Evolutionary conservation across 164 flowering plant species (phyloP), one percentile per base, ranked within the genome.

Genomic region (Aristolochia contorta): DNA sequence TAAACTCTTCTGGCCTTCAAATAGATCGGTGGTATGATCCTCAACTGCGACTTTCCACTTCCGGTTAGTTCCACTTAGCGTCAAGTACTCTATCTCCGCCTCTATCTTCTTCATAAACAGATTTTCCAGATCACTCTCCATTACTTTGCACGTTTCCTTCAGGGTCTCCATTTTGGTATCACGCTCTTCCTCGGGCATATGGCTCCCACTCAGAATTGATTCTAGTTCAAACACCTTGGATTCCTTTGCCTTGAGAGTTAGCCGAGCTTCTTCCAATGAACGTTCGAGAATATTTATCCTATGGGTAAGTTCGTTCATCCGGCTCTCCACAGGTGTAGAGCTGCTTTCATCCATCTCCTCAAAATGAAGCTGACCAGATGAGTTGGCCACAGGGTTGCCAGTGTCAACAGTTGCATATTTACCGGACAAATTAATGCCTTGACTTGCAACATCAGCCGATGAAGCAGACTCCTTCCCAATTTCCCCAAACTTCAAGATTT

Each of bases 31-130:
- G 49, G 47, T 43, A 22, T 66, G 76, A 56, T 75, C 72, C 37
- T 25, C 64, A 4, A 58, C 27, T 15, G 66, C 62, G 46, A 41
- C 69, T 69, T 65, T 71, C 69, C 76, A 25, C 57, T 70, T 74
- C 68, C 77, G 60, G n/a, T 69, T 57, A 37, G 75, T 65, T 65
- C 66, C 71, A 19, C 61, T 60, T 48, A 78, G 62, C 46, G 66
- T 70, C 61, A 87, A 32, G 60, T 66, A 82, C 75, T 82, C 82
- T 9, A 85, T 30, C 65, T 87, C 91, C 54, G 89, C 84, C 77
- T 80, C 91, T 9, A 87, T 69, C 78, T 69, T 85, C 61, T 65
- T 72, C 74, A 64, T 74, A 45, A 82, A 80, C 19, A 80, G 66
- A 53, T 48, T 56, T 61, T 82, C 85, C n/a, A 82, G 57, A 59